Percentiles rank a stretch among this genome's conserved stretches.
Evolutionary conservation across 2,329 filamentous ascomycete genomes (phyloP).

Genomic region (Aspergillus chevalieri): DNA sequence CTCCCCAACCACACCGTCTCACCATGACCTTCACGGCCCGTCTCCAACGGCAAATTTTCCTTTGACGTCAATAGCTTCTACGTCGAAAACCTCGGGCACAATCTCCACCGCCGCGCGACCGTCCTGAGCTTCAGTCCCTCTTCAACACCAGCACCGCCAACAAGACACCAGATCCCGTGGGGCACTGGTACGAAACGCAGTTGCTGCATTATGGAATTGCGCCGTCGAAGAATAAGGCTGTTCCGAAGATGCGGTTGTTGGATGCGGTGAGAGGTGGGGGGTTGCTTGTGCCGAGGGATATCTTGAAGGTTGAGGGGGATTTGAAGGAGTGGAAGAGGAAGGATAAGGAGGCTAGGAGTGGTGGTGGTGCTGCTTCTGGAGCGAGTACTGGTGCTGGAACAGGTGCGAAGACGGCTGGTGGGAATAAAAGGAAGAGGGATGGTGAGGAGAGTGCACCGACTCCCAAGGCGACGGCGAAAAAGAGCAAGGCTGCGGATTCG

Average conservation of each 20-base stretch:
- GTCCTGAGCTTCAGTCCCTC: conserved; percentile 40
- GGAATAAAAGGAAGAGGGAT: not conserved
- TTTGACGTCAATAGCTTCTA: conserved; percentile 42
- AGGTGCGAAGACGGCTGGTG: not conserved
- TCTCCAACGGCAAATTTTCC: conserved; percentile 36
- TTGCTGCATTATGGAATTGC: conserved; percentile 57
- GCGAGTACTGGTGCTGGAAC: no score
- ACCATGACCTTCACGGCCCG: conserved; percentile 13
- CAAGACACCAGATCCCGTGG: conserved; percentile 44
- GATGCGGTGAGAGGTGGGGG: conserved; percentile 48
- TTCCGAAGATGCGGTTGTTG: conserved; percentile 54
- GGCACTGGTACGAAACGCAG: conserved; percentile 59
- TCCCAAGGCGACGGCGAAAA: not conserved
- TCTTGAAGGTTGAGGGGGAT: conserved; percentile 47
- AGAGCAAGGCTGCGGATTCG: not conserved
- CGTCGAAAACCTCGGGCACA: conserved; percentile 38
- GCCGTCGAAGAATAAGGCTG: conserved; percentile 52
- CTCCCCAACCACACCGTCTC: not conserved
- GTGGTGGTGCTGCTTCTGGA: no score
- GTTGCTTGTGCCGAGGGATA: conserved; percentile 45
- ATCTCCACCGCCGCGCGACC: conserved; percentile 44
- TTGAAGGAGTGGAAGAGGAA: conserved; percentile 52
- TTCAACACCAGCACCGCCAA: conserved; percentile 23
- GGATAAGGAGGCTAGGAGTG: conserved; percentile 26
- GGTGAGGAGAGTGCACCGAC: not conserved